A percentile compares a stretch with the other conserved stretches of the same genome.
Evolutionary conservation across 176 grass and related monocot species (phyloP).

Genomic region (Microstegium vimineum): DNA sequence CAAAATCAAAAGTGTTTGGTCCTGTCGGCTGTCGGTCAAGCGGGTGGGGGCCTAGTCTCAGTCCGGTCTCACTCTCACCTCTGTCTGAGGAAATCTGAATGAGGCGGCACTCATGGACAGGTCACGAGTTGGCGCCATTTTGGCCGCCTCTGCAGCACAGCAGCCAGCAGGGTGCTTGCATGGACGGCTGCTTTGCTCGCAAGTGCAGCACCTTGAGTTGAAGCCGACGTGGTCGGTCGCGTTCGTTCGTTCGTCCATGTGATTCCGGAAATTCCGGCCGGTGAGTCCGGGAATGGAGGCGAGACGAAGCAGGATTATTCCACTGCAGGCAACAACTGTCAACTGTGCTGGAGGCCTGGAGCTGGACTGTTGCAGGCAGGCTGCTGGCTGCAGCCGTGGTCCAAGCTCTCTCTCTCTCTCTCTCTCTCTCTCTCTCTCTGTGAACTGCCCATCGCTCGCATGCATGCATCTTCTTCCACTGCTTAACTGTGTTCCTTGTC

Average conservation of each 20-base stretch:
- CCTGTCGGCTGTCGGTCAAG: not conserved
- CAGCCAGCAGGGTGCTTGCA: no score
- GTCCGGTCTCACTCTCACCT: no score
- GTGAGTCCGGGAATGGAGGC: not conserved
- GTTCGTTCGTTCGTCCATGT: no score
- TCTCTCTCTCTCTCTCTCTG: no score
- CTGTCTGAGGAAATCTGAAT: not conserved
- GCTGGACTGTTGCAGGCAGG: not conserved
- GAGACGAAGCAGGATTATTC: no score
- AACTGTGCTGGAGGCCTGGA: not conserved
- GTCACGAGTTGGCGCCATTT: not conserved
- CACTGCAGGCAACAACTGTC: no score
- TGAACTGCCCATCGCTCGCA: no score
- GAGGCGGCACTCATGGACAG: no score
- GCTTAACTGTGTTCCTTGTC: not conserved
- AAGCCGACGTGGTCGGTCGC: not conserved
- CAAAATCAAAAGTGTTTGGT: not conserved
- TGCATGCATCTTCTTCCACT: not conserved
- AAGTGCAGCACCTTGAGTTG: not conserved
- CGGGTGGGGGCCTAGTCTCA: not conserved
- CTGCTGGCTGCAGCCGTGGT: no score
- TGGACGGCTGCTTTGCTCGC: not conserved
- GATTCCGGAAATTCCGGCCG: slow-evolving; percentile 1
- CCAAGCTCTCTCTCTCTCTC: not conserved
- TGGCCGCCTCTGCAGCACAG: not conserved